These are phyloP conservation scores for Arthrobotrys entomopaga DNA, from an alignment of 2,329 filamentous ascomycete species.

Conservation along the genomic window DNA sequence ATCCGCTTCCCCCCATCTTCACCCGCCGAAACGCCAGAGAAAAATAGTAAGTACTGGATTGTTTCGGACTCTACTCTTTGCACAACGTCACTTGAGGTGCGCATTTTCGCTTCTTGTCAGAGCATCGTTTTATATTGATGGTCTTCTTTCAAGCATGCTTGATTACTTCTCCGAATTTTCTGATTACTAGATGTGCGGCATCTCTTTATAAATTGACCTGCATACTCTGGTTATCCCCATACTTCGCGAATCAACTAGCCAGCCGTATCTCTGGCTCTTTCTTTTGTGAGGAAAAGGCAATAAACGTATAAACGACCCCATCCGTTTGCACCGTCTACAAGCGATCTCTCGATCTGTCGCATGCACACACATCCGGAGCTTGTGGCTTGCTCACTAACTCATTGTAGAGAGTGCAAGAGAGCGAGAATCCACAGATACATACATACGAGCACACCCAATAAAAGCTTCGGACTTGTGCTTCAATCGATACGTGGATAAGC, in stretches of 20 bases:
- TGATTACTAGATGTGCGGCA: too few species aligned
- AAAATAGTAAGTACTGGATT: background rate
- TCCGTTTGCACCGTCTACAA: slow-evolving; percentile 23
- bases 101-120: slow-evolving; percentile 28
- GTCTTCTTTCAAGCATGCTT: background rate
- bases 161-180: too few species aligned
- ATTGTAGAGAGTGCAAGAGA: slow-evolving; percentile 29
- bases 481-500: slow-evolving; percentile 39
- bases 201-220: too few species aligned
- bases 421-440: too few species aligned
- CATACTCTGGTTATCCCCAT: too few species aligned
- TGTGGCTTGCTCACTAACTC: slow-evolving; percentile 53
- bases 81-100: slow-evolving; percentile 29
- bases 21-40: slow-evolving; percentile 1
- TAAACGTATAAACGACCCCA: too few species aligned
- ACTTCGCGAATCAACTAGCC: too few species aligned
- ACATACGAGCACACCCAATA: background rate
- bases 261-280: too few species aligned
- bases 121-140: slow-evolving; percentile 47
- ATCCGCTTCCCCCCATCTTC: background rate
- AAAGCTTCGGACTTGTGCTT: background rate
- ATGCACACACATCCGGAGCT: slow-evolving; percentile 28
- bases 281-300: too few species aligned
- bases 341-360: slow-evolving; percentile 28
- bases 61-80: slow-evolving; percentile 8